These are phyloP conservation scores for Plectosphaerella sp. DNA, from an alignment of 2,329 filamentous ascomycete genomes.

Conservation along the genomic window DNA sequence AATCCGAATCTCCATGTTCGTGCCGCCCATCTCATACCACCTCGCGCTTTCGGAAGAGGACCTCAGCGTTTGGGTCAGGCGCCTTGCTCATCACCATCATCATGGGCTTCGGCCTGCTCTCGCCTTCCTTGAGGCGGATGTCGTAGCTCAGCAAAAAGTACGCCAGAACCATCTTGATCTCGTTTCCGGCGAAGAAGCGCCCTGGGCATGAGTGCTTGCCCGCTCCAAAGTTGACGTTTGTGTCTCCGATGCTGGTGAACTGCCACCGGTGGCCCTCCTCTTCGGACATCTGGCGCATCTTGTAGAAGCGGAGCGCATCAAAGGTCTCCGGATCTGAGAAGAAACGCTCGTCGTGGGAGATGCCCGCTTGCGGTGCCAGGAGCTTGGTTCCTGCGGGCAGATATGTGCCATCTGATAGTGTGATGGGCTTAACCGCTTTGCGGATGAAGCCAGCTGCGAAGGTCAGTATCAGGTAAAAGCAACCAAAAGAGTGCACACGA, in stretches of 20 bases:
- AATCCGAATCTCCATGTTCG: not conserved
- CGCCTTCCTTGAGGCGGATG: slow-evolving; percentile 31
- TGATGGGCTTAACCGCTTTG: slow-evolving; percentile 40
- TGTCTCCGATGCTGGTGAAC: slow-evolving; percentile 35
- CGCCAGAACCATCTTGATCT: slow-evolving; percentile 39
- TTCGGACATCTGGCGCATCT: slow-evolving; percentile 30
- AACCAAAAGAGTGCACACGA: not conserved
- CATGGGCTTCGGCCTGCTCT: slow-evolving; percentile 31
- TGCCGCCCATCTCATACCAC: slow-evolving; percentile 2
- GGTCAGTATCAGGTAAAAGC: slow-evolving; percentile 11
- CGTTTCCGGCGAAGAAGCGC: slow-evolving; percentile 41
- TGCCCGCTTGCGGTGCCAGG: slow-evolving; percentile 34
- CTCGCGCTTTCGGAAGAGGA: slow-evolving; percentile 32
- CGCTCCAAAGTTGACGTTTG: slow-evolving; percentile 41
- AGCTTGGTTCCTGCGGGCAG: slow-evolving; percentile 37
- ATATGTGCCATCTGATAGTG: slow-evolving; percentile 38
- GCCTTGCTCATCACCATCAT: slow-evolving; percentile 35
- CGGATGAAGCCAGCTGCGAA: slow-evolving; percentile 37
- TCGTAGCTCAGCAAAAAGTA: slow-evolving; percentile 39
- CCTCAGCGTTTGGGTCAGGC: slow-evolving; percentile 31
- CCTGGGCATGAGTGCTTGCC: slow-evolving; percentile 44
- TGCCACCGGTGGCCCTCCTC: slow-evolving; percentile 35
- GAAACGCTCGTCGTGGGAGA: slow-evolving; percentile 34
- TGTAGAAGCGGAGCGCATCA: slow-evolving; percentile 46
- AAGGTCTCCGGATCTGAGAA: slow-evolving; percentile 37